Conservation (phyloP, 352 stramenopile genomes). For the Phytophthora aleatoria region DNA sequence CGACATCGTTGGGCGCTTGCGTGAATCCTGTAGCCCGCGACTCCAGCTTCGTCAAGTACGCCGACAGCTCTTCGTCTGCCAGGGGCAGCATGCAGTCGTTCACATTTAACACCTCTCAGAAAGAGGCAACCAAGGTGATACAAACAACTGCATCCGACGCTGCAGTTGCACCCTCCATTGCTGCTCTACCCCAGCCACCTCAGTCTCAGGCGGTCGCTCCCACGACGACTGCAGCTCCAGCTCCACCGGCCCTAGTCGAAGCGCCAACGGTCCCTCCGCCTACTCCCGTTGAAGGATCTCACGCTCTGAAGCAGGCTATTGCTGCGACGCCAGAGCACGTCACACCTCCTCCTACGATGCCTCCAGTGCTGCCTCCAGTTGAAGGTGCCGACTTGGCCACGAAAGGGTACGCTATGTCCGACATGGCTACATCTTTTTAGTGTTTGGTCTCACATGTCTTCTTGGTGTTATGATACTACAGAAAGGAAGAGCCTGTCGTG, state of each 20-base stretch:
- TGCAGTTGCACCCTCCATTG: background rate
- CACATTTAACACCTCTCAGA: conserved; percentile 67
- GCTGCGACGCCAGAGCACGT: conserved; percentile 41
- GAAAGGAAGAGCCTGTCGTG: conserved; percentile 15
- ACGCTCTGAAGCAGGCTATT: conserved; percentile 35
- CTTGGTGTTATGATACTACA: conserved; percentile 2
- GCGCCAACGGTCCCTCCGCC: conserved; percentile 15
- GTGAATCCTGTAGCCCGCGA: conserved; percentile 66
- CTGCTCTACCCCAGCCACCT: conserved; percentile 6
- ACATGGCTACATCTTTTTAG: conserved; percentile 19
- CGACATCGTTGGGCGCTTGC: conserved; percentile 45
- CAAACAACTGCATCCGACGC: conserved; percentile 4
- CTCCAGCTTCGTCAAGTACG: conserved; percentile 63
- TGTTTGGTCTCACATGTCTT: conserved; percentile 14
- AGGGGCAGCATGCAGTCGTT: conserved; percentile 61
- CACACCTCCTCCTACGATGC: conserved; percentile 15
- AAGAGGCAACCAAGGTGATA: conserved; percentile 37
- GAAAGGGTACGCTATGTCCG: conserved; percentile 30
- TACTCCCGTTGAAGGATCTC: conserved; percentile 19
- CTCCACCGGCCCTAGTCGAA: conserved; percentile 4
- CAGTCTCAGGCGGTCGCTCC: conserved; percentile 22
- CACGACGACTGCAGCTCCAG: conserved; percentile 1
- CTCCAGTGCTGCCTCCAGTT: conserved; percentile 13
- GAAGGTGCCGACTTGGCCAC: conserved; percentile 28
- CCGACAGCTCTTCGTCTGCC: conserved; percentile 34